Percentiles rank a stretch among this genome's conserved stretches.
phyloP scores from a whole-genome alignment of 768 basidiomycete genomes.

The Macrolepiota albuminosa region DNA sequence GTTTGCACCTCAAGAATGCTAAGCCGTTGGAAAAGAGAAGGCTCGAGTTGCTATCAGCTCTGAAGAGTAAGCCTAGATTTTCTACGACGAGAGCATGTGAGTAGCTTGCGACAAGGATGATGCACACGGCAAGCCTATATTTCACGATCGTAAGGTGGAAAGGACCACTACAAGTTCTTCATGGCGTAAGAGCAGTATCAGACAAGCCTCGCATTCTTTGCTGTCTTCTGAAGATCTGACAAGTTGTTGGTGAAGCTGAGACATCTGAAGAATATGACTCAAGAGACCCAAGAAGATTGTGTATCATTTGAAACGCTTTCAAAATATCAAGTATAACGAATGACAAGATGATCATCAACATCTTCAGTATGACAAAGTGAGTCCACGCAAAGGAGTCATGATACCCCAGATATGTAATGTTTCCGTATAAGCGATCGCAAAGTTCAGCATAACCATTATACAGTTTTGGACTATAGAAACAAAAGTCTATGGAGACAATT shows the following conservation, averaged over 20 bases:
- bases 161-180: neutral
- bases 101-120: neutral
- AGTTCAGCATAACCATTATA: conserved; percentile 16
- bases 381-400: conserved; percentile 9
- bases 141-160: neutral
- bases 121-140: no score
- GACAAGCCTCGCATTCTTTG: no score
- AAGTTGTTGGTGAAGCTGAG: no score
- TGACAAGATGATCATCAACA: neutral
- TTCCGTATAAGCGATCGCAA: conserved; percentile 12
- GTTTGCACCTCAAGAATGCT: no score
- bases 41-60: no score
- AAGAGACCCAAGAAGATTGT: neutral
- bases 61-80: no score
- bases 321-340: neutral
- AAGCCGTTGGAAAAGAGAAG: no score
- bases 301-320: neutral
- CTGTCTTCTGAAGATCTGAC: neutral
- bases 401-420: conserved; percentile 13
- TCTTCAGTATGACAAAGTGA: no score
- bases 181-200: neutral
- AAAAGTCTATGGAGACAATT: neutral
- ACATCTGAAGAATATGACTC: neutral
- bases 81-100: neutral
- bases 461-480: neutral